Percentiles rank a stretch among this genome's conserved stretches.
Evolutionary conservation across 163 green algal genomes (phyloP).

Genomic region (Scenedesmus sp.): DNA sequence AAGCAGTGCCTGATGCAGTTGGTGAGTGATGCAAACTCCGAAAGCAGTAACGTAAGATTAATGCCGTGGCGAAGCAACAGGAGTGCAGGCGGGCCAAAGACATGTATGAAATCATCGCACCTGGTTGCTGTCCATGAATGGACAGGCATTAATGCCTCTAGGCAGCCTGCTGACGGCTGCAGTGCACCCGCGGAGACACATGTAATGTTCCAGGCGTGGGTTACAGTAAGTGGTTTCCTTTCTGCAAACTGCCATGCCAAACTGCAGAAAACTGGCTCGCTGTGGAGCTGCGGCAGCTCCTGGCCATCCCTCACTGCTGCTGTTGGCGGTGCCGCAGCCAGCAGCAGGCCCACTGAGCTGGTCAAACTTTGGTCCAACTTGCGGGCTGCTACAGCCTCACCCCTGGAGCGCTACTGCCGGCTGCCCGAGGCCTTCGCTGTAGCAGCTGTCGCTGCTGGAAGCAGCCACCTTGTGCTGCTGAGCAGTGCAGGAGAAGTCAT

Average conservation of each 20-base stretch:
- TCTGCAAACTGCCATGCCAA: background rate
- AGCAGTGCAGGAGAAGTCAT: background rate
- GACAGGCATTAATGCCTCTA: too few relatives aligned
- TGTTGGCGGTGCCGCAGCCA: background rate
- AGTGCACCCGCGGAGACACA: too few relatives aligned
- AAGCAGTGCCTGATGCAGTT: slow-evolving; percentile 12
- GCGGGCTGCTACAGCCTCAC: background rate
- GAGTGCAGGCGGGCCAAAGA: too few relatives aligned
- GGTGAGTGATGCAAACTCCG: background rate
- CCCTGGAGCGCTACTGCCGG: slow-evolving; percentile 1
- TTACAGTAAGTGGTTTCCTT: too few relatives aligned
- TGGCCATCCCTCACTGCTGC: background rate
- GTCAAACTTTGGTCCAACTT: slow-evolving; percentile 21
- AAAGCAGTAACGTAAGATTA: too few relatives aligned
- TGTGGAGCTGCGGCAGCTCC: slow-evolving; percentile 3
- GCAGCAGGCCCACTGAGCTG: slow-evolving; percentile 19
- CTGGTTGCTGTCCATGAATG: too few relatives aligned
- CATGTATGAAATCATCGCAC: too few relatives aligned
- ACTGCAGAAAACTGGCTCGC: background rate
- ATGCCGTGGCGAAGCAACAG: too few relatives aligned
- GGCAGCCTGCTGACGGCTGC: too few relatives aligned
- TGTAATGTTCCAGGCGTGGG: background rate
- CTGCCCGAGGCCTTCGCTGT: slow-evolving; percentile 5
- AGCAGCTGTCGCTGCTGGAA: slow-evolving; percentile 28
- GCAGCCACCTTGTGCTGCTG: slow-evolving; percentile 7